Evolutionary conservation across 164 flowering plant genomes (phyloP).

Genomic region (Magnolia kwangsiensis): DNA sequence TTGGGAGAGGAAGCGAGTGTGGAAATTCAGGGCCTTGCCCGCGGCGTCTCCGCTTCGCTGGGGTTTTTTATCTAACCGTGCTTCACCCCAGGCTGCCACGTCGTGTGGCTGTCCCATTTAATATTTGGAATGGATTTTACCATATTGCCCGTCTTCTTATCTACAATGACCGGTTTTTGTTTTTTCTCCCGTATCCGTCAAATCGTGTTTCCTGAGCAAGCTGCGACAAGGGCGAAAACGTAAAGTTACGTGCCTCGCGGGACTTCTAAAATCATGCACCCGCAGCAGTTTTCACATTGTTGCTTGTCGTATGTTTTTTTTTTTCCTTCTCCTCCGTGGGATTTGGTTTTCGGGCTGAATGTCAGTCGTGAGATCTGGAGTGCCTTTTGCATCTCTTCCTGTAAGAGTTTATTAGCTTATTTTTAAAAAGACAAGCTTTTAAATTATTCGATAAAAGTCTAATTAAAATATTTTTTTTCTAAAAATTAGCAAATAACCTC

Average conservation of each 20-base stretch:
- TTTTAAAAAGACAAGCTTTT: too few species aligned
- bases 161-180: not conserved
- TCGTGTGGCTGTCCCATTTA: slow-evolving; percentile 11
- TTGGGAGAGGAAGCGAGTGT: not conserved
- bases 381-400: too few species aligned
- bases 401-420: too few species aligned
- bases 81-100: slow-evolving; percentile 60
- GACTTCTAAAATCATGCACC: not conserved
- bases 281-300: too few species aligned
- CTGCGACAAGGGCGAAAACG: not conserved
- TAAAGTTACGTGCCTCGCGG: not conserved
- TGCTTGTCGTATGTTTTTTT: too few species aligned
- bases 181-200: not conserved
- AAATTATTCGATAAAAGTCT: too few species aligned
- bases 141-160: not conserved
- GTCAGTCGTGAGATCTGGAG: too few species aligned
- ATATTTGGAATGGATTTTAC: not conserved
- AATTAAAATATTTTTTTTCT: too few species aligned
- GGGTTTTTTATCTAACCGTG: slow-evolving; percentile 26
- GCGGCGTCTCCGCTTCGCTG: slow-evolving; percentile 27
- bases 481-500: too few species aligned
- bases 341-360: too few species aligned
- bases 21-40: slow-evolving; percentile 2
- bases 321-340: too few species aligned
- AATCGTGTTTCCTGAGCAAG: not conserved